Conservation (phyloP, 257 asterid genomes). For the Salvia miltiorrhiza region DNA sequence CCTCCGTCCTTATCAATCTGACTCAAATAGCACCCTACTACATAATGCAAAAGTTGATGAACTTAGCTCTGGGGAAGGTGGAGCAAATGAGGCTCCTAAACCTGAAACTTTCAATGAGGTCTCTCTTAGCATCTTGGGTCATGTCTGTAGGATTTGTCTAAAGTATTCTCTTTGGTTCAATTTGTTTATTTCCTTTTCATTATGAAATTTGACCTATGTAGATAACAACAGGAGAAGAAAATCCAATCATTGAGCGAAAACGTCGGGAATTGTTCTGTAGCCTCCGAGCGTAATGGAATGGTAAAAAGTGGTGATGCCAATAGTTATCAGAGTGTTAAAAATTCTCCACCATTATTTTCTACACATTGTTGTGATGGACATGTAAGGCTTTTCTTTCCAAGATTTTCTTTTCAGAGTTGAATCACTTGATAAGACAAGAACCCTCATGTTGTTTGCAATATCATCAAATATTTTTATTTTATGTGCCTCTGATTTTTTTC, state of each 20-base stretch:
- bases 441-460: neutral
- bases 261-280: slow-evolving; percentile 35
- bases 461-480: neutral
- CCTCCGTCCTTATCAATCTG: slow-evolving; percentile 29
- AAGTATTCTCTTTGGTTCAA: slow-evolving; percentile 24
- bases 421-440: neutral
- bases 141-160: slow-evolving; percentile 16
- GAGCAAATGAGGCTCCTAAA: slow-evolving; percentile 26
- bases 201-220: slow-evolving; percentile 73
- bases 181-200: slow-evolving; percentile 55
- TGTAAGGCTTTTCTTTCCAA: slow-evolving; percentile 33
- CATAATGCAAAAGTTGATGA: slow-evolving; percentile 32
- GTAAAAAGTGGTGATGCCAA: slow-evolving; percentile 34
- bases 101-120: slow-evolving; percentile 42
- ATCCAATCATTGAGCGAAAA: slow-evolving; percentile 27
- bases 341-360: slow-evolving; percentile 29
- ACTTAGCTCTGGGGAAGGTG: slow-evolving; percentile 29
- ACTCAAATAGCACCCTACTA: slow-evolving; percentile 29
- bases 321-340: slow-evolving; percentile 22
- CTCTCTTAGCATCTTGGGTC: slow-evolving; percentile 19
- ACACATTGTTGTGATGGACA: slow-evolving; percentile 43
- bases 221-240: slow-evolving; percentile 82
- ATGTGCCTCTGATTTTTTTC: neutral
- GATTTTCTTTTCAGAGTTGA: slow-evolving; percentile 9
- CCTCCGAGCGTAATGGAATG: slow-evolving; percentile 25